Evolutionary conservation across 1,284 basidiomycete species (phyloP).

Genomic region (Laetiporus sulphureus): DNA sequence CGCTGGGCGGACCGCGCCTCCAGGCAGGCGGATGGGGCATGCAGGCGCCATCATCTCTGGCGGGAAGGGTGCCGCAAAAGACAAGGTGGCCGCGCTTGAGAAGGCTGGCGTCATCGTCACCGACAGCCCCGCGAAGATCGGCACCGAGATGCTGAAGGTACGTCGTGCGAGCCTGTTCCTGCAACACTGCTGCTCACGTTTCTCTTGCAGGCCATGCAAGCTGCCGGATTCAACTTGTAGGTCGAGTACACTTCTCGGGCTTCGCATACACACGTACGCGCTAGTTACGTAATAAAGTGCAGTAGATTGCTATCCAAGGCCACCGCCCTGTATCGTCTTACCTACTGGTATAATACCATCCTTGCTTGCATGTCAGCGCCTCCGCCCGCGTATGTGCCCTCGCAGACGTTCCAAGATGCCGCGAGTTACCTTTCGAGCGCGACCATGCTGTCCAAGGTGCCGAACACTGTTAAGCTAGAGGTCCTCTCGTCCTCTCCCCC

Average conservation of each 20-base stretch:
- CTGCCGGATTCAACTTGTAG: conserved; percentile 51
- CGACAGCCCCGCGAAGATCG: conserved; percentile 95
- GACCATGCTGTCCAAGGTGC: conserved; percentile 43
- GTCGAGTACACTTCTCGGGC: conserved; percentile 46
- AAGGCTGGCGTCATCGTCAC: conserved; percentile 93
- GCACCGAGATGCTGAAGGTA: conserved; percentile 81
- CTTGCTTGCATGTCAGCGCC: not conserved
- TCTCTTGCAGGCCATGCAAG: conserved; percentile 68
- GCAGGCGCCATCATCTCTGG: conserved; percentile 98
- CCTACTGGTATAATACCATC: not conserved
- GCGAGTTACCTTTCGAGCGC: conserved; percentile 58
- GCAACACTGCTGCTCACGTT: not conserved
- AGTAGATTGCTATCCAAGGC: conserved; percentile 13
- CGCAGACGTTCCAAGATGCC: conserved; percentile 51
- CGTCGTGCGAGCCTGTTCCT: conserved; percentile 12
- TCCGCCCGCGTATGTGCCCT: conserved; percentile 32
- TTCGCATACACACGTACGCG: not conserved
- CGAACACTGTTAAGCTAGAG: conserved; percentile 67
- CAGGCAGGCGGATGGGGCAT: conserved; percentile 97
- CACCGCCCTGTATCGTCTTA: conserved; percentile 1
- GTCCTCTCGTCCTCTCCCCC: conserved; percentile 36
- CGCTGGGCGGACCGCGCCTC: conserved; percentile 95
- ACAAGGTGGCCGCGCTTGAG: conserved; percentile 94
- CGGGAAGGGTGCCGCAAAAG: conserved; percentile 94
- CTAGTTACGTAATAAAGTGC: conserved; percentile 27